A percentile compares a stretch with the other conserved stretches of the same genome.
These are phyloP conservation scores for Diddensiella transvaalensis DNA, from an alignment of 805 yeast genomes.

Conservation along the genomic window DNA sequence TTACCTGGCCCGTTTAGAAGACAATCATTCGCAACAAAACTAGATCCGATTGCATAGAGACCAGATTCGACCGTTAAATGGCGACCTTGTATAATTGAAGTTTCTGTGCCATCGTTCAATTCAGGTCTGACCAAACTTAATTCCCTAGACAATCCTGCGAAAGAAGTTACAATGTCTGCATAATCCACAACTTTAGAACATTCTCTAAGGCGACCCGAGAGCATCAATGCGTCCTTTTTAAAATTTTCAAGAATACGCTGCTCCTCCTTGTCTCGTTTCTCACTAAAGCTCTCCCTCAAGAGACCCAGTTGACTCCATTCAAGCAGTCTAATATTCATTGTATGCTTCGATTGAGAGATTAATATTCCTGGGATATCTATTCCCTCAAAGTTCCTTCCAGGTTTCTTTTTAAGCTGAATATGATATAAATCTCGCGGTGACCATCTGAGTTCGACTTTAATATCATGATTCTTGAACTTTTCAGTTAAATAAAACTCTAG, in stretches of 20 bases:
- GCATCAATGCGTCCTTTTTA: constrained; percentile 43
- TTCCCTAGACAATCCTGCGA: constrained; percentile 69
- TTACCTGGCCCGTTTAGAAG: constrained; percentile 16
- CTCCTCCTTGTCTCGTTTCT: constrained; percentile 55
- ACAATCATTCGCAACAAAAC: constrained; percentile 50
- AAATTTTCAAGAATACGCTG: constrained; percentile 47
- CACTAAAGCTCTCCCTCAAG: constrained; percentile 42
- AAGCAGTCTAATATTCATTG: constrained; percentile 44
- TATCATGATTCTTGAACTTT: constrained; percentile 15
- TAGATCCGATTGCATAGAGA: constrained; percentile 44
- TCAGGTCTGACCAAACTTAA: constrained; percentile 62
- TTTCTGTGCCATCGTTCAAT: constrained; percentile 45
- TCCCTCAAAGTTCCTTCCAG: constrained; percentile 20
- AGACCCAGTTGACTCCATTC: constrained; percentile 55
- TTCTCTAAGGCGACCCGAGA: constrained; percentile 46
- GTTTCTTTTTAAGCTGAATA: constrained; percentile 39
- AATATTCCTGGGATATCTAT: constrained; percentile 25
- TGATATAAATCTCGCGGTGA: constrained; percentile 46
- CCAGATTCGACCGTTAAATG: constrained; percentile 86
- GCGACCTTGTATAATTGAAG: constrained; percentile 62
- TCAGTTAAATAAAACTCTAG: constrained; percentile 13
- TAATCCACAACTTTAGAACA: constrained; percentile 54
- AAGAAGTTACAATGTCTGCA: constrained; percentile 69
- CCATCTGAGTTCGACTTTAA: constrained; percentile 36
- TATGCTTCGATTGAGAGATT: constrained; percentile 40